Evolutionary conservation across 1,284 basidiomycete genomes (phyloP).

Genomic region (Pyrrhoderma lamaoense): DNA sequence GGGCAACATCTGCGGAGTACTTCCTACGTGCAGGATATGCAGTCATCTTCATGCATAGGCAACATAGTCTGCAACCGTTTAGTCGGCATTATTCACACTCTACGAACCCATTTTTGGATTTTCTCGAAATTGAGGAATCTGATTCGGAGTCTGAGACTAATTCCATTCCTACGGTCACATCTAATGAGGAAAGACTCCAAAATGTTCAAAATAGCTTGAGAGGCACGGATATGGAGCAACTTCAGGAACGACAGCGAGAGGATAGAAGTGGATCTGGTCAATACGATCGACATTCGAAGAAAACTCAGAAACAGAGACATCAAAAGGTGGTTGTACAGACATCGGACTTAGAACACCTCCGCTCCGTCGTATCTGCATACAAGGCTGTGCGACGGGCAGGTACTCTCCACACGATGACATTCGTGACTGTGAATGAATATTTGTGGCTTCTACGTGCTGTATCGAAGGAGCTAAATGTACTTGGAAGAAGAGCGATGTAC

Average conservation of each 20-base stretch:
- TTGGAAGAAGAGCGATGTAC: conserved; percentile 79
- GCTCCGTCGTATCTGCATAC: conserved; percentile 75
- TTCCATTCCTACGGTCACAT: conserved; percentile 13
- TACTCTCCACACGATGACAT: conserved; percentile 79
- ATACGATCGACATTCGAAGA: no score
- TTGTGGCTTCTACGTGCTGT: conserved; percentile 86
- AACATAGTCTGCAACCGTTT: conserved; percentile 96
- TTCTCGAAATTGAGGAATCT: conserved; percentile 67
- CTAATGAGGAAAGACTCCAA: conserved; percentile 15
- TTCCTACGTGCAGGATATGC: conserved; percentile 91
- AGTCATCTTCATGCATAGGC: conserved; percentile 97
- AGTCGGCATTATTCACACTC: conserved; percentile 97
- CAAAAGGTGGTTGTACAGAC: conserved; percentile 59
- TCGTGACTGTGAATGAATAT: conserved; percentile 95
- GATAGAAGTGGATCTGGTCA: no score
- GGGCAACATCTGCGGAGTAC: conserved; percentile 97
- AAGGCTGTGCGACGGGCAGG: conserved; percentile 71
- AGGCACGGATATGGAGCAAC: no score
- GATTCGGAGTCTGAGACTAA: conserved; percentile 2
- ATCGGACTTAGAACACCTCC: conserved; percentile 53
- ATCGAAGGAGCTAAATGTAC: conserved; percentile 58
- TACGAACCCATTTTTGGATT: conserved; percentile 95
- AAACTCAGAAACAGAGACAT: no score
- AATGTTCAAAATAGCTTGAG: no score
- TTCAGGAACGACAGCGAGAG: no score